Conservation (phyloP, 2,329 filamentous ascomycete genomes). For the Biscogniauxia marginata region DNA sequence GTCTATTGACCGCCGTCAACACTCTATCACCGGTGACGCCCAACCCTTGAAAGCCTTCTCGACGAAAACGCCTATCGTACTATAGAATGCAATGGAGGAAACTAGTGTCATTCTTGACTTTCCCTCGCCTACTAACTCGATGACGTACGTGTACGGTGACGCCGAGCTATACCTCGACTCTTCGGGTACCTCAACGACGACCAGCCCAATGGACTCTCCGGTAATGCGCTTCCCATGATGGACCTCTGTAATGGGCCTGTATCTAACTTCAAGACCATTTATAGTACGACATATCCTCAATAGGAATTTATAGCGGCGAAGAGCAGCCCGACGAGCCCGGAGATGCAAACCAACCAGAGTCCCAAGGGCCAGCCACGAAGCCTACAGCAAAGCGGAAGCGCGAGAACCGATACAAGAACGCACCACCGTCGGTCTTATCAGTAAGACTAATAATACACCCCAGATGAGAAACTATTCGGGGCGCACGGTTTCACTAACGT, state of each 20-base stretch:
- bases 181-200: constrained; percentile 34
- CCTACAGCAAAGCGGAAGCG: constrained; percentile 46
- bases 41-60: neutral
- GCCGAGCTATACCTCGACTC: constrained; percentile 37
- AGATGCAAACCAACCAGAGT: constrained; percentile 21
- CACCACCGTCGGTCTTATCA: constrained; percentile 47
- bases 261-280: constrained; percentile 15
- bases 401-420: constrained; percentile 54
- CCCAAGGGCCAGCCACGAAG: constrained; percentile 32
- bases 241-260: neutral
- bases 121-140: constrained; percentile 34
- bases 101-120: constrained; percentile 30
- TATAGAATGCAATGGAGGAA: constrained; percentile 30
- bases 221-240: constrained; percentile 26
- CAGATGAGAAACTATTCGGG: neutral
- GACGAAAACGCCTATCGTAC: neutral
- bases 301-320: constrained; percentile 24
- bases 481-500: constrained; percentile 10
- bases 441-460: constrained; percentile 34
- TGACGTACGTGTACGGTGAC: constrained; percentile 36
- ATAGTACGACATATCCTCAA: constrained; percentile 35
- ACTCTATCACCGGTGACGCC: neutral
- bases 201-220: constrained; percentile 38
- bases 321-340: constrained; percentile 25
- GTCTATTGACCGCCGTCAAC: neutral